Evolutionary conservation across 495 filamentous ascomycete species (phyloP).

Genomic region (Lineolata rhizophorae): DNA sequence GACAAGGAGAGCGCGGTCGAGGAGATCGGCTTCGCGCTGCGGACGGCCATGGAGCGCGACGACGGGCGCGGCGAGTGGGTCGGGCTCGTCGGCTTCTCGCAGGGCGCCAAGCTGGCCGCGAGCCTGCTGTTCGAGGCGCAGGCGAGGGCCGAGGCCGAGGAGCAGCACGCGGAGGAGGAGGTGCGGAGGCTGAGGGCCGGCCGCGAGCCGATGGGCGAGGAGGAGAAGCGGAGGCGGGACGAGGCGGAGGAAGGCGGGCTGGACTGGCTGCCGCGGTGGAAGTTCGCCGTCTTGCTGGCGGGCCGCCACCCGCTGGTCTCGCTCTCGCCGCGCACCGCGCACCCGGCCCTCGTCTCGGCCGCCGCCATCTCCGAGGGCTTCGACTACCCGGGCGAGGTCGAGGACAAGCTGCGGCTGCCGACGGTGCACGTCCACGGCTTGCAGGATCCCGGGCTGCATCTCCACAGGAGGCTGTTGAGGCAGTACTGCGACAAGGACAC

Average conservation of each 20-base stretch:
- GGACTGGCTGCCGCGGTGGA: slow-evolving; percentile 9
- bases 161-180: slow-evolving; percentile 1
- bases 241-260: slow-evolving; percentile 1
- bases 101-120: slow-evolving; percentile 39
- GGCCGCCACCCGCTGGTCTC: slow-evolving; percentile 32
- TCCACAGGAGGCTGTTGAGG: slow-evolving; percentile 27
- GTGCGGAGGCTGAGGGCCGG: slow-evolving; percentile 8
- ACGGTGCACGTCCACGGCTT: slow-evolving; percentile 43
- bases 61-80: slow-evolving; percentile 28
- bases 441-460: slow-evolving; percentile 27
- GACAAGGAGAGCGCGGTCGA: slow-evolving; percentile 20
- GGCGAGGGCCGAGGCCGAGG: slow-evolving; percentile 10
- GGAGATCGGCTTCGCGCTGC: slow-evolving; percentile 16
- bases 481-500: slow-evolving; percentile 26
- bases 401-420: slow-evolving; percentile 22
- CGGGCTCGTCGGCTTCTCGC: slow-evolving; percentile 28
- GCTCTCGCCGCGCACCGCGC: slow-evolving; percentile 7
- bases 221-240: too few species aligned
- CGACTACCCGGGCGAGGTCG: slow-evolving; percentile 12
- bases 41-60: slow-evolving; percentile 17
- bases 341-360: slow-evolving; percentile 10
- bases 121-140: slow-evolving; percentile 23
- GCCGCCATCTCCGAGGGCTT: slow-evolving; percentile 19
- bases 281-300: slow-evolving; percentile 29
- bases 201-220: slow-evolving; percentile 1